Base-by-base conservation (phyloP, 768 basidiomycete genomes). In the Calocybe cyanea region DNA sequence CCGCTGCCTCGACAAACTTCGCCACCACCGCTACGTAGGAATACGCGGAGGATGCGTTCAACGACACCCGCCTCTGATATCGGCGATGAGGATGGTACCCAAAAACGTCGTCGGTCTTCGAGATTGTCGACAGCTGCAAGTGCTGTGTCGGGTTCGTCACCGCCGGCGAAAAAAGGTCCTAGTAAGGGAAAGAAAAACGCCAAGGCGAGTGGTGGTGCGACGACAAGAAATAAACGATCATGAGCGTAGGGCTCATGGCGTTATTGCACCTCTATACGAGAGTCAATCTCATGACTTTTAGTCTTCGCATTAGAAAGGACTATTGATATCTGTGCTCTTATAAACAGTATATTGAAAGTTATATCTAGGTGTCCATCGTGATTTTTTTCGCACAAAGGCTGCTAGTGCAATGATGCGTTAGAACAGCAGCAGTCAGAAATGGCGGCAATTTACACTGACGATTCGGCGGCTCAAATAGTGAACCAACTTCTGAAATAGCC, bases 31-130 rank as follows among this genome's bases (percentile, higher is more conserved):
- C 37, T 32, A 3, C 59, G 57, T 15, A 57, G 57, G 20, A 43
- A 61, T 10, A 33, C 50, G 8, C 55, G 59, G 18, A 64, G 61
- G 31, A 51, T 52, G 3, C 57, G 68, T 19, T 63, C 69, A 3
- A 61, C 64, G 28, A 49, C 58, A 15, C 62, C 66, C 20, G 23
- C 25, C 2, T 61, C 62, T 15, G 69, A 70, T 41, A 36, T 57
- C 10, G 61, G 25, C 11, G 48, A 51, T 32, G 67, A 67, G 17
- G 58, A 42, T 25, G 67, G 65, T 41, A 67, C 63, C 8, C 63
- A 64, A 51, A 71, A 70, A 5, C 62, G 73, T 48, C 60, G 75
- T 45, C 57, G 75, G 46, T 77, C 75, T 20, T 70, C 73, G 17
- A 66, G 75, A 46, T 47, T 77, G 46, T 62, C 68, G 20, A 58